Evolutionary conservation across 2,329 filamentous ascomycete species (phyloP), one percentile per base, ranked within the genome.

Genomic region (Stagonosporopsis cucurbitacearum): DNA sequence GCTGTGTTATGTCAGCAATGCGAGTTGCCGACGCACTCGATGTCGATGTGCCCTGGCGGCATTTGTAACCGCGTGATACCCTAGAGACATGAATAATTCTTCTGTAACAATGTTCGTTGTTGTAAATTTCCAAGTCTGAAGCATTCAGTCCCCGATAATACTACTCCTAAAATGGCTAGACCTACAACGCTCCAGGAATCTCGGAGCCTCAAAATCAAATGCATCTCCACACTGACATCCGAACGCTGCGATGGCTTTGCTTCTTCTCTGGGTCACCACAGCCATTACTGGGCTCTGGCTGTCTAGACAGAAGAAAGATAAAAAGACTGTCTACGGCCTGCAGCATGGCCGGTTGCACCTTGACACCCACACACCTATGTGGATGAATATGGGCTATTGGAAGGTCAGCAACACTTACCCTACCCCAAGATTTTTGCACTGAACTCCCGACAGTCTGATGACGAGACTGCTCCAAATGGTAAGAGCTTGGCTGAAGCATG

Each of bases 371-470:
- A 57, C 61, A 4, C 78, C 77, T n/a, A 84, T 86, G 83, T 87
- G 84, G 84, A 86, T 86, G 83, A 86, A 86, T 53, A 80, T 86
- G 73, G 84, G 84, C 0, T 86, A 83, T 57, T 87, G 84, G 84
- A 80, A 79, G 66, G 80, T 75, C 6, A 42, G 41, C 22, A 9
- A 11, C 1, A 9, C 12, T 6, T n/a, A 1, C 20, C 3, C 26
- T 11, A 13, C 3, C 6, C 7, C 17, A 12, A 8, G 15, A 6
- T 4, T 9, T 32, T 17, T 1, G 13, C 4, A 19, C 37, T 54
- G 9, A 54, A 1, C 9, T 1, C 5, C 25, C 4, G 7, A 3
- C 12, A 48, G 42, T 8, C 8, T 13, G 42, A 36, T 23, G 11
- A 17, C 6, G 20, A 17, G 7, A 8, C 35, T 1, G 12, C 17